Evolutionary conservation across 1,139 yeast species (phyloP), one percentile per base, ranked within the genome.

Genomic region (Suhomyces choctaworum): DNA sequence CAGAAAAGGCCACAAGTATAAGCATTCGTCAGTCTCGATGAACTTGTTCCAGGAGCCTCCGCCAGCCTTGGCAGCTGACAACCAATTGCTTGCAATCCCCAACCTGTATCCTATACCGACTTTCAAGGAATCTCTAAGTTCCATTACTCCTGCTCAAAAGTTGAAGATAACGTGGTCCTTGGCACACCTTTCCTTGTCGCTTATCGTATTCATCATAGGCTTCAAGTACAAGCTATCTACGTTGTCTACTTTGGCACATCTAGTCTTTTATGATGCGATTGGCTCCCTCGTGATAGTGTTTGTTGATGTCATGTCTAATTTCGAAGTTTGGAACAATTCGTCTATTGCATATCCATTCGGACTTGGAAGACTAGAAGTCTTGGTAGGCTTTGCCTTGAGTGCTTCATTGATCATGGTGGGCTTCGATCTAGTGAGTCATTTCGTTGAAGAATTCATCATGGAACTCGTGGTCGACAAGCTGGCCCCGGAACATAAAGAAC

Each of bases 11-110:
- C 98, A 92, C 62, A 78, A 90, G 50, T 92, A 92, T 56, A 92
- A 92, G 57, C 97, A 92, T 52, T 88, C 97, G 5, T 88, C 97
- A n/a, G 96, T 92, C 5, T 86, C 96, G 3, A 85, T 92, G 92
- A 92, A 92, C 57, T 76, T 90, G 56, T 92, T 92, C 58, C 96
- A 87, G 55, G 97, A 90, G 53, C 96, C 97, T 1, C 82, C 89
- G 6, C 81, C 79, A 11, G 51, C 60, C 0, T 45, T 53, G 12
- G 54, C 51, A 10, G 36, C 47, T 9, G 48, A 49, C 16, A 68
- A 80, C 27, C 81, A 84, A 9, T 81, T 89, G 2, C 63, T 78
- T 32, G 77, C 82, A 33, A 75, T 89, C 22, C 95, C 96, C 1
- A 82, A 82, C 30, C 80, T 85, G 41, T 75, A 81, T 44, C 92